Evolutionary conservation across 306 rosid species (phyloP).

Genomic region (Glycine tomentella): DNA sequence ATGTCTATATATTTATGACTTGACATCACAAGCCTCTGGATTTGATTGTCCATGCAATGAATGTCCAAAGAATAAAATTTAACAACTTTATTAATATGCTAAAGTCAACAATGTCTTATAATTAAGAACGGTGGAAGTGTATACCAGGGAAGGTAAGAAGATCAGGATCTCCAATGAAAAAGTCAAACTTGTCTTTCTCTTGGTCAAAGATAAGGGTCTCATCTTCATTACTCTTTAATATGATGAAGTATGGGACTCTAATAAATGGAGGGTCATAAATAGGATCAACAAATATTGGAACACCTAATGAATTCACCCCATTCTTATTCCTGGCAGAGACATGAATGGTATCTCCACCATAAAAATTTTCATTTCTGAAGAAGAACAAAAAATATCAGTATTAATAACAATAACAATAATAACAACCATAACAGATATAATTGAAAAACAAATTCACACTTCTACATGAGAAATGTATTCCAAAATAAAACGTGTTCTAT

Average conservation of each 20-base stretch:
- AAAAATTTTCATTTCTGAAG: constrained; percentile 77
- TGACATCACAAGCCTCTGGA: neutral
- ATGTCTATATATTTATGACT: neutral
- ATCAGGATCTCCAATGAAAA: no score
- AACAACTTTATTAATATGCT: no score
- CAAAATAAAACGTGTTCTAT: no score
- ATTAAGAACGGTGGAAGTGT: no score
- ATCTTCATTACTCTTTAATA: no score
- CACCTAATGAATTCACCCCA: constrained; percentile 65
- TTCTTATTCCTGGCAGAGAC: constrained; percentile 67
- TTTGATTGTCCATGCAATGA: neutral
- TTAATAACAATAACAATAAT: constrained; percentile 26
- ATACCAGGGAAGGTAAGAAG: no score
- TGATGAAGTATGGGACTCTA: no score
- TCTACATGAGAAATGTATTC: no score
- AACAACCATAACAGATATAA: neutral
- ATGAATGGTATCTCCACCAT: constrained; percentile 68
- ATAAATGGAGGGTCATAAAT: no score
- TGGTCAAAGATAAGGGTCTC: no score
- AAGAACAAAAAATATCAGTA: neutral
- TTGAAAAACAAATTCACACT: constrained; percentile 26
- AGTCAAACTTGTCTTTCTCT: no score
- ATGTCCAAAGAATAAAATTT: constrained; percentile 1
- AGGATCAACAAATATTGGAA: constrained; percentile 77
- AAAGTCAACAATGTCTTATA: no score